phyloP scores from a whole-genome alignment of 257 asterid genomes.

The Nicotiana tomentosiformis region DNA sequence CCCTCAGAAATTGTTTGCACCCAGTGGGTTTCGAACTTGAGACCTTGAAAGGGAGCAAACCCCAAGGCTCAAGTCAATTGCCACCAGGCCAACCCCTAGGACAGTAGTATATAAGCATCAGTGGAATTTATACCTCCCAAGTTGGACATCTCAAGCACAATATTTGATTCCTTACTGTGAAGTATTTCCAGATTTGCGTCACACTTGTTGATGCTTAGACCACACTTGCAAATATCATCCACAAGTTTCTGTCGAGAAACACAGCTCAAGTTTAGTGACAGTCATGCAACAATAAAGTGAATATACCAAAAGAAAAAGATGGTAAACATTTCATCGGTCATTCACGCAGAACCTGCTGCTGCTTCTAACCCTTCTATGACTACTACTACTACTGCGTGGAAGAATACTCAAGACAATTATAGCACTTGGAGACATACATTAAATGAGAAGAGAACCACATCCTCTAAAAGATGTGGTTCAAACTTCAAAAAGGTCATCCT shows the following conservation, averaged over 20 bases:
- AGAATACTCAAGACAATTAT: not conserved
- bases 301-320: not conserved
- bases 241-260: slow-evolving; percentile 30
- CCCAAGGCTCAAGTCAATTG: too few species aligned
- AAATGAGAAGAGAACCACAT: not conserved
- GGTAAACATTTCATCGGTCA: not conserved
- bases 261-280: not conserved
- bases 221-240: slow-evolving; percentile 26
- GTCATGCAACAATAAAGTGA: not conserved
- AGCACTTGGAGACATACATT: not conserved
- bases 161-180: not conserved
- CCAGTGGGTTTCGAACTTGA: too few species aligned
- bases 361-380: not conserved
- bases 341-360: not conserved
- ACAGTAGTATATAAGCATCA: not conserved
- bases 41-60: too few species aligned
- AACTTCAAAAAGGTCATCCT: slow-evolving; percentile 7
- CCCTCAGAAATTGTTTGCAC: too few species aligned
- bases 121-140: slow-evolving; percentile 39
- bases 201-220: not conserved
- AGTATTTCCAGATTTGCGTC: slow-evolving; percentile 19
- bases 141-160: slow-evolving; percentile 19
- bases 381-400: not conserved
- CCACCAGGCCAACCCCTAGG: too few species aligned
- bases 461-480: not conserved